Base-by-base conservation (phyloP, 2,329 filamentous ascomycete species). In the Leptographium galeiforme region DNA sequence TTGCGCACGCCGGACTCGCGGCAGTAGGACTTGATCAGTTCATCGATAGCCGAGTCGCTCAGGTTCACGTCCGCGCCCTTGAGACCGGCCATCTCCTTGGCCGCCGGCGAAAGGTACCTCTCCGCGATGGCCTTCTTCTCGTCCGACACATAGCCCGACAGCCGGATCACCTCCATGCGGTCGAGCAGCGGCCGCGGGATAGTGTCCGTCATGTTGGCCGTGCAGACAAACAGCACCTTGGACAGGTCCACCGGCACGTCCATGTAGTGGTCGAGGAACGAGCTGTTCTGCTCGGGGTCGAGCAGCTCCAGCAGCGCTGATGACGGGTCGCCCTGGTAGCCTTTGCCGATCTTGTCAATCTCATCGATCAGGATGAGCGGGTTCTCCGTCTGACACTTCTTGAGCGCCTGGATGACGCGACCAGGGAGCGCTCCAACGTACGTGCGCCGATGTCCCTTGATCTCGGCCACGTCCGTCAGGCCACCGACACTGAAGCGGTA, bases 41-140 rank as follows among this genome's bases (percentile, higher is more conserved):
- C 93, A 63, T 93, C 85, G 46, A 98, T 94, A 13, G 91, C 94
- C 55, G 87, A 85, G 60, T 89, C 83, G 57, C 82, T 84, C 45
- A 98, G 75, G n/a, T 74, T 74, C n/a, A 98, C 90, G 63, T 96
- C 85, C 19, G 90, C 91, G 19, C 93, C 80, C 66, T 95, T 89
- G 57, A 98, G 72, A 33, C 93, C 93, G 40, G 89, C 91, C 55
- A 95, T 75, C 58, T 96, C 90, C 69, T 95, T 95, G n/a, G 94
- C 93, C 48, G 89, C 85, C 8, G 93, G 93, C 0, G 88, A 87
- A 32, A 98, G 79, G 64, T 98, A 98, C 59, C 82, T 81, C 65
- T 98, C 85, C 4, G 93, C 93, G 63, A 98, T 98, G 4, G 93
- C 91, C 82, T 95, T 96, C 77, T 98, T 98, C 76, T 98, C 93